A percentile compares a stretch with the other conserved stretches of the same genome.
Evolutionary conservation across 1,139 yeast genomes (phyloP).

Genomic region (Suhomyces bokatorum): DNA sequence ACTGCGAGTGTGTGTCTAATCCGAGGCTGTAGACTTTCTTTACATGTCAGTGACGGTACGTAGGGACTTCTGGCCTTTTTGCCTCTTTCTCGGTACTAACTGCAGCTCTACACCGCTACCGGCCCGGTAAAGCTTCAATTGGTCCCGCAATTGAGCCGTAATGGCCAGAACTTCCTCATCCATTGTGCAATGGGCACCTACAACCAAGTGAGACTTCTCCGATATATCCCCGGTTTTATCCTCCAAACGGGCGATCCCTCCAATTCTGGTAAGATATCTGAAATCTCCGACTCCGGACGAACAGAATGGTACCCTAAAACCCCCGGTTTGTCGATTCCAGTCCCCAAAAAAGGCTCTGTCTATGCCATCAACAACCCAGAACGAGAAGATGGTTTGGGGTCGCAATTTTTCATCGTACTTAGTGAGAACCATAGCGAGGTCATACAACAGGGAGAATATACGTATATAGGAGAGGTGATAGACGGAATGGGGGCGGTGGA

Average conservation of each 20-base stretch:
- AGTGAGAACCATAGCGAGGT: constrained; percentile 16
- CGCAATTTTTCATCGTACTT: constrained; percentile 26
- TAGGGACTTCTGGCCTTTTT: too few species aligned
- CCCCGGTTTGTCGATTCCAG: not conserved
- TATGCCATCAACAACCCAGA: constrained; percentile 18
- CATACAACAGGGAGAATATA: constrained; percentile 16
- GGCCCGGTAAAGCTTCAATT: constrained; percentile 24
- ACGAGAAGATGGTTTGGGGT: constrained; percentile 16
- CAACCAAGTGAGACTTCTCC: constrained; percentile 37
- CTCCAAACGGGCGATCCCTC: constrained; percentile 54
- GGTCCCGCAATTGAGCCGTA: not conserved
- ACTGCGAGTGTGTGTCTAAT: too few species aligned
- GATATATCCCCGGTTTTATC: constrained; percentile 46
- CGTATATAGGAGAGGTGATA: constrained; percentile 21
- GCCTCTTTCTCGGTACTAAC: constrained; percentile 12
- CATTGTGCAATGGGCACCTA: constrained; percentile 51
- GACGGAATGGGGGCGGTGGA: constrained; percentile 24
- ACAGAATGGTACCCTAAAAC: too few species aligned
- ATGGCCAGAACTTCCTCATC: constrained; percentile 32
- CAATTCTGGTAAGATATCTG: constrained; percentile 40
- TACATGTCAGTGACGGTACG: too few species aligned
- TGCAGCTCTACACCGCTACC: constrained; percentile 22
- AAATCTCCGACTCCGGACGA: constrained; percentile 8
- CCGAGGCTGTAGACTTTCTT: too few species aligned
- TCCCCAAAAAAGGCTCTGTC: constrained; percentile 19